Evolutionary conservation across 177 flowering plant genomes (phyloP).

Genomic region (Vitis hybrid): DNA sequence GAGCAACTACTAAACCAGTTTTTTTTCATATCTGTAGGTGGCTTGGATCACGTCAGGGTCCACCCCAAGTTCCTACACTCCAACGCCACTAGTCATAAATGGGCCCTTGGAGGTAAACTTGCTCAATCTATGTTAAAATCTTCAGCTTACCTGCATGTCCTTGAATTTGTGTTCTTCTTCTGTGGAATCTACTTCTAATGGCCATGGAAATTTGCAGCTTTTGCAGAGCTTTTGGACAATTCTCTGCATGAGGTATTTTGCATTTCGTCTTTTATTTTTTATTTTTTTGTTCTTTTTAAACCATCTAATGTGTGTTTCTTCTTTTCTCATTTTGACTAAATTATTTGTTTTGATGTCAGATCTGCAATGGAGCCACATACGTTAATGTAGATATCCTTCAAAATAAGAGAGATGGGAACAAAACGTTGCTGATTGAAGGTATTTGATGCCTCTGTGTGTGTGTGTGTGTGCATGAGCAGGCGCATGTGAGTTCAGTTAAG

Average conservation of each 20-base stretch:
- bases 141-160: not conserved
- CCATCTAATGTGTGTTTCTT: not conserved
- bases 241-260: slow-evolving; percentile 46
- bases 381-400: slow-evolving; percentile 44
- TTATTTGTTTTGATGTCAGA: not conserved
- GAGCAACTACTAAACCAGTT: too few relatives aligned
- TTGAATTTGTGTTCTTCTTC: not conserved
- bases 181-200: not conserved
- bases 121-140: not conserved
- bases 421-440: slow-evolving; percentile 78
- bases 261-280: not conserved
- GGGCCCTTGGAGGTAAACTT: slow-evolving; percentile 74
- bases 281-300: not conserved
- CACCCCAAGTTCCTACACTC: slow-evolving; percentile 82
- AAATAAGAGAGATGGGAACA: slow-evolving; percentile 51
- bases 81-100: slow-evolving; percentile 84
- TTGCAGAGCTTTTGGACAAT: slow-evolving; percentile 88
- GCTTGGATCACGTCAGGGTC: slow-evolving; percentile 78
- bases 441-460: not conserved
- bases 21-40: slow-evolving; percentile 19
- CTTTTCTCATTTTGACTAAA: not conserved
- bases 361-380: too few relatives aligned
- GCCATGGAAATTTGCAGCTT: slow-evolving; percentile 44
- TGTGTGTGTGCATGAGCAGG: too few relatives aligned
- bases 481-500: too few relatives aligned